Evolutionary conservation across 257 asterid genomes (phyloP).

Genomic region (Echites panduratus): DNA sequence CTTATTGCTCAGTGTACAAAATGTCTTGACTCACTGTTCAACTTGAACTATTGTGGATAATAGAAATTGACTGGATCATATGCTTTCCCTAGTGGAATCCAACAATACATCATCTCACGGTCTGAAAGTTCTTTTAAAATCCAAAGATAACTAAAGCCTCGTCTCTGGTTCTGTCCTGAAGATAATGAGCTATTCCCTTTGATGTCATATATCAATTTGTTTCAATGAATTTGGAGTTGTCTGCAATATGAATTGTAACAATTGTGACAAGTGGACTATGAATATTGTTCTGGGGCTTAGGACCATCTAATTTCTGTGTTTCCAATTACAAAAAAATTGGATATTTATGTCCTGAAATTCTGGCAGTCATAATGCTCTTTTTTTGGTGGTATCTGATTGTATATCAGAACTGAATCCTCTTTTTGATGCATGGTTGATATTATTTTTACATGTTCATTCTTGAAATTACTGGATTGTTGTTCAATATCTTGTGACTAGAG

Average conservation of each 20-base stretch:
- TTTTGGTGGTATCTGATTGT: background rate
- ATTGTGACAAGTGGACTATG: background rate
- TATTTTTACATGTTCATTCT: background rate
- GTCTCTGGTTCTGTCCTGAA: background rate
- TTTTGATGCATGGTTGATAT: conserved; percentile 2
- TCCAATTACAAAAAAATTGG: background rate
- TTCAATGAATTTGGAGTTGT: background rate
- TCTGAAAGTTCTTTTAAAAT: background rate
- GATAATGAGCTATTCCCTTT: background rate
- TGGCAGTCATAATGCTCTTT: background rate
- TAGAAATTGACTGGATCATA: background rate
- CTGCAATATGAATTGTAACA: background rate
- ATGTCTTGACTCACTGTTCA: background rate
- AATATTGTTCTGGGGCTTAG: background rate
- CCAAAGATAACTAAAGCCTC: background rate
- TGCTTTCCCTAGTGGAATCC: background rate
- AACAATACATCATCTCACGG: background rate
- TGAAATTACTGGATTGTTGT: background rate
- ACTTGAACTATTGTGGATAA: background rate
- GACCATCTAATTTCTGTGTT: background rate
- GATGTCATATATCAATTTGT: background rate
- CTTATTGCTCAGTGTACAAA: no score
- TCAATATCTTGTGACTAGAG: background rate
- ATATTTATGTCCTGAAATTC: background rate
- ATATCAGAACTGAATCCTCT: background rate